Evolutionary conservation across 2,329 filamentous ascomycete species (phyloP).

Genomic region (Cephalotrichum gorgonifer): DNA sequence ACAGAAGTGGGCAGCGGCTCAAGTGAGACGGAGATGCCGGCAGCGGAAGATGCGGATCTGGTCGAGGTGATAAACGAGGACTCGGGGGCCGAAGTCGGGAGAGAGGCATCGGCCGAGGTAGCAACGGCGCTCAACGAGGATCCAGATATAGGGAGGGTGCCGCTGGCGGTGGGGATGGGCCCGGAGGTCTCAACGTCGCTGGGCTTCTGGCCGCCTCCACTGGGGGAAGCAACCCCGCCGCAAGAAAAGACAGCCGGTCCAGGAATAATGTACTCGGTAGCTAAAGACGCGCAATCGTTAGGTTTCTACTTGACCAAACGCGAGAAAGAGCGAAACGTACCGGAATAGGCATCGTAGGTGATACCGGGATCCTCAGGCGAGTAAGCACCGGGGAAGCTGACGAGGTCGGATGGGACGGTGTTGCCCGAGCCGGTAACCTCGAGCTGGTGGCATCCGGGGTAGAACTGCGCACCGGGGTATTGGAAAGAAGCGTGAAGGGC

Average conservation of each 20-base stretch:
- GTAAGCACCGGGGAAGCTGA: slow-evolving; percentile 44
- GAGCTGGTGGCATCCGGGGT: slow-evolving; percentile 48
- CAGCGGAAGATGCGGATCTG: not conserved
- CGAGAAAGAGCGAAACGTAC: slow-evolving; percentile 13
- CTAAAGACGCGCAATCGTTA: not conserved
- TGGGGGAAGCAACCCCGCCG: too few species aligned
- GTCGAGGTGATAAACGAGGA: not conserved
- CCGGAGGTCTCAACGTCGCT: not conserved
- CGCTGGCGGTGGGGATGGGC: too few species aligned
- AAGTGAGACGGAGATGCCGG: too few species aligned
- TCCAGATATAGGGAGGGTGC: too few species aligned
- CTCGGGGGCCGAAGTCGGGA: not conserved
- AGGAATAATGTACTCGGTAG: not conserved
- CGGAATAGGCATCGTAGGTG: slow-evolving; percentile 40
- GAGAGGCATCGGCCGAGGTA: not conserved
- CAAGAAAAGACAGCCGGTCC: not conserved
- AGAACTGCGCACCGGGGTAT: slow-evolving; percentile 47
- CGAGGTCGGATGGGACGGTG: slow-evolving; percentile 28
- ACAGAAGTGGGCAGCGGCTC: not conserved
- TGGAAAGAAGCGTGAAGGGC: slow-evolving; percentile 36
- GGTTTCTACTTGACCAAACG: not conserved
- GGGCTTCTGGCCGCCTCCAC: too few species aligned
- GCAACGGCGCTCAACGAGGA: too few species aligned
- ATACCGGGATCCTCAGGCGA: slow-evolving; percentile 37
- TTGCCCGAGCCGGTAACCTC: slow-evolving; percentile 37